phyloP scores from a whole-genome alignment of 2,329 filamentous ascomycete species.

The Phialocephala subalpina region DNA sequence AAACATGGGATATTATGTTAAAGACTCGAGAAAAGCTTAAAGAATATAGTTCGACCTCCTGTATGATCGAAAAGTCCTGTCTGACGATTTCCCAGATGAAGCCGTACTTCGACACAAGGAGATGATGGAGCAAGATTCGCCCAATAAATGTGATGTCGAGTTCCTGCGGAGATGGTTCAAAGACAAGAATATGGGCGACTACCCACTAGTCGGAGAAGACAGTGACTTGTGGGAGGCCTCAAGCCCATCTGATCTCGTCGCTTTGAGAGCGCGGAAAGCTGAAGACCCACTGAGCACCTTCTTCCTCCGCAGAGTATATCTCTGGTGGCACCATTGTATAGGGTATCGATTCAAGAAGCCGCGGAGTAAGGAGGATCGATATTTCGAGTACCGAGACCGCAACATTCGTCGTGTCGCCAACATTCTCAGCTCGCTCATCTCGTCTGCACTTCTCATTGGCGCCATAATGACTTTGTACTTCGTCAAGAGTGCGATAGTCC shows the following conservation, averaged over 20 bases:
- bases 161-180: constrained; percentile 35
- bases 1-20: constrained; percentile 34
- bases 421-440: constrained; percentile 38
- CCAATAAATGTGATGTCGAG: constrained; percentile 23
- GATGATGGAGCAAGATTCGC: constrained; percentile 3
- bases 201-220: constrained; percentile 36
- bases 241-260: constrained; percentile 36
- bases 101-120: constrained; percentile 5
- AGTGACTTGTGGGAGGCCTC: constrained; percentile 28
- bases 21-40: constrained; percentile 33
- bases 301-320: constrained; percentile 23
- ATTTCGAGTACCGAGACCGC: constrained; percentile 7
- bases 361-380: constrained; percentile 9
- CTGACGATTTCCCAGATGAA: constrained; percentile 12
- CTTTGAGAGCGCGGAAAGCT: constrained; percentile 29
- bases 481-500: constrained; percentile 30
- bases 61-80: not conserved
- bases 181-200: constrained; percentile 32
- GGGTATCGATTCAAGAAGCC: constrained; percentile 17
- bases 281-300: constrained; percentile 25
- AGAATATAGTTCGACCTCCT: constrained; percentile 33
- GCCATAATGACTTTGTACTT: constrained; percentile 43
- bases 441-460: constrained; percentile 40
- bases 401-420: constrained; percentile 25
- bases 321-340: constrained; percentile 28